Conservation (phyloP, 139 green algal species). For the Marvania coccoides region DNA sequence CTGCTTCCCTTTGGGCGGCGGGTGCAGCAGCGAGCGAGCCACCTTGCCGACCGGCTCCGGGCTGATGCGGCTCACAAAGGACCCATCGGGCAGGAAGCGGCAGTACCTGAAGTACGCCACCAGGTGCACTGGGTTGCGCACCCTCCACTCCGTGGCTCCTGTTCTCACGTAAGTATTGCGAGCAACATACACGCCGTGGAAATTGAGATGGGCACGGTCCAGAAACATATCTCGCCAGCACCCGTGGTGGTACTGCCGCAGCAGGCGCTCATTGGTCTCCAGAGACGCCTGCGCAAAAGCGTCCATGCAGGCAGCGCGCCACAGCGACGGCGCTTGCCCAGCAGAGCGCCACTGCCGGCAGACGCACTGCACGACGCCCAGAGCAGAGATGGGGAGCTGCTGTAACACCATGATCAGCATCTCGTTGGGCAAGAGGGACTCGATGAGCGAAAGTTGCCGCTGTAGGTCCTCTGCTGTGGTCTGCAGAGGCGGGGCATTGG, state of each 20-base stretch:
- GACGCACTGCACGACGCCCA: conserved; percentile 51
- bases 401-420: conserved; percentile 52
- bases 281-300: conserved; percentile 33
- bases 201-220: conserved; percentile 60
- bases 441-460: conserved; percentile 52
- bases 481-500: neutral
- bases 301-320: conserved; percentile 54
- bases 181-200: conserved; percentile 66
- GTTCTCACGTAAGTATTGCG: conserved; percentile 79
- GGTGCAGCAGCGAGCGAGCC: conserved; percentile 28
- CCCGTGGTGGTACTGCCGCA: conserved; percentile 19
- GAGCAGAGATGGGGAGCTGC: conserved; percentile 35
- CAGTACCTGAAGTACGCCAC: conserved; percentile 58
- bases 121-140: conserved; percentile 52
- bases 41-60: conserved; percentile 47
- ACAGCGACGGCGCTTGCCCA: conserved; percentile 42
- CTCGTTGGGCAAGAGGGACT: conserved; percentile 64
- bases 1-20: neutral
- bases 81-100: conserved; percentile 69
- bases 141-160: conserved; percentile 44
- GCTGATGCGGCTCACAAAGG: conserved; percentile 69
- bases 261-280: conserved; percentile 15
- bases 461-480: conserved; percentile 2
- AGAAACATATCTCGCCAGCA: conserved; percentile 71
- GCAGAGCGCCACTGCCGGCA: conserved; percentile 58